phyloP scores from a whole-genome alignment of 2,329 filamentous ascomycete genomes.

The Orbilia oligospora region DNA sequence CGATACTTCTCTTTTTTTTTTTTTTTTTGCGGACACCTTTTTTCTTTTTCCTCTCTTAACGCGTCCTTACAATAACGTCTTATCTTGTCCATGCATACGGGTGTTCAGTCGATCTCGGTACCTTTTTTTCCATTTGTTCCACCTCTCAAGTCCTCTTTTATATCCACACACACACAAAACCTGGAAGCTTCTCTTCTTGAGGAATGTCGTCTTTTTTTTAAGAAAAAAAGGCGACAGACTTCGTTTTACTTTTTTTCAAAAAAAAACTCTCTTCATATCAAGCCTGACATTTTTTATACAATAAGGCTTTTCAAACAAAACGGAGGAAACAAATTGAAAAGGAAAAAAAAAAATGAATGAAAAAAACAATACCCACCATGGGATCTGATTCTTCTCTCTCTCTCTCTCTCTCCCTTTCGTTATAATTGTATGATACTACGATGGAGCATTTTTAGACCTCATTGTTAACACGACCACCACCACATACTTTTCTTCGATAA shows the following conservation, averaged over 20 bases:
- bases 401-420: background rate
- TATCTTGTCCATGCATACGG: conserved; percentile 58
- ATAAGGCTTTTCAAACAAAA: conserved; percentile 20
- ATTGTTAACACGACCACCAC: background rate
- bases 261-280: conserved; percentile 20
- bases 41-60: conserved; percentile 19
- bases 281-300: conserved; percentile 57
- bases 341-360: background rate
- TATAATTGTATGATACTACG: conserved; percentile 57
- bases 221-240: background rate
- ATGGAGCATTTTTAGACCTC: conserved; percentile 59
- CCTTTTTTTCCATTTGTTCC: conserved; percentile 37
- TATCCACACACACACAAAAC: conserved; percentile 15
- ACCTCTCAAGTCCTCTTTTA: conserved; percentile 25
- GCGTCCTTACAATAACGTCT: conserved; percentile 48
- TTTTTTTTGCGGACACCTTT: conserved; percentile 16
- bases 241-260: conserved; percentile 24
- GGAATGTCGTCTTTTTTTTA: background rate
- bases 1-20: conserved; percentile 41
- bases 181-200: conserved; percentile 27
- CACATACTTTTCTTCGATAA: background rate
- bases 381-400: conserved; percentile 57
- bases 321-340: conserved; percentile 12
- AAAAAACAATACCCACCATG: conserved; percentile 46
- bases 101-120: conserved; percentile 59